Conservation (phyloP, 2,329 filamentous ascomycete species). For the Fusarium tricinctum region DNA sequence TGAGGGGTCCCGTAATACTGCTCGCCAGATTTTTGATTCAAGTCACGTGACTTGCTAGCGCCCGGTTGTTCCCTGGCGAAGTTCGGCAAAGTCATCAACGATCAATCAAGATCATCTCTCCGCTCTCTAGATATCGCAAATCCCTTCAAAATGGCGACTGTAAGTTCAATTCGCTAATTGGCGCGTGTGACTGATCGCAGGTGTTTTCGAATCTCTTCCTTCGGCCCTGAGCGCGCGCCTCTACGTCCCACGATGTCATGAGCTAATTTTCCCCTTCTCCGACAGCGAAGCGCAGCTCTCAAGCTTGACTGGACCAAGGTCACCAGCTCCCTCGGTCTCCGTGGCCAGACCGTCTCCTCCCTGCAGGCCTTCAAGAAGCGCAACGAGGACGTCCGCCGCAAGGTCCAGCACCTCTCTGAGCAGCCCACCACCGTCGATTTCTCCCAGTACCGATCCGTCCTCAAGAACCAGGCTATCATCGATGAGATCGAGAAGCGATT, state of each 20-base stretch:
- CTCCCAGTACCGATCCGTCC: slow-evolving; percentile 86
- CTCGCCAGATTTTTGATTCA: slow-evolving; percentile 20
- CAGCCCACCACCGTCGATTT: slow-evolving; percentile 92
- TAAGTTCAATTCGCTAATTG: slow-evolving; percentile 64
- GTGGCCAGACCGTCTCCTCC: slow-evolving; percentile 90
- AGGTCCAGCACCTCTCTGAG: slow-evolving; percentile 86
- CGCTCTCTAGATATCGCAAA: slow-evolving; percentile 62
- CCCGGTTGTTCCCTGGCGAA: slow-evolving; percentile 52
- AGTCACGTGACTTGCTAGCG: slow-evolving; percentile 54
- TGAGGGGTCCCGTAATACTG: slow-evolving; percentile 47
- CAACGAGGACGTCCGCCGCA: slow-evolving; percentile 98
- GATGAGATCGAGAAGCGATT: slow-evolving; percentile 99
- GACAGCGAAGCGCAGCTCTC: slow-evolving; percentile 94
- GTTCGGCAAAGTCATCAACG: slow-evolving; percentile 64
- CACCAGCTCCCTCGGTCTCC: slow-evolving; percentile 92
- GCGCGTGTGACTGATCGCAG: slow-evolving; percentile 38
- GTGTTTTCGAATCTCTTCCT: slow-evolving; percentile 29
- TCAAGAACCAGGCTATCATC: slow-evolving; percentile 96
- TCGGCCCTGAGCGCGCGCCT: slow-evolving; percentile 32
- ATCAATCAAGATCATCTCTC: slow-evolving; percentile 63
- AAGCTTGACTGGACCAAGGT: slow-evolving; percentile 99
- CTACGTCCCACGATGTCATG: slow-evolving; percentile 52
- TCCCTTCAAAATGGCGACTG: slow-evolving; percentile 76
- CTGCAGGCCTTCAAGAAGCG: slow-evolving; percentile 99
- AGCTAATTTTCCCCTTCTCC: slow-evolving; percentile 67